Evolutionary conservation across 495 filamentous ascomycete genomes (phyloP).

Genomic region (Usnea hakonensis): DNA sequence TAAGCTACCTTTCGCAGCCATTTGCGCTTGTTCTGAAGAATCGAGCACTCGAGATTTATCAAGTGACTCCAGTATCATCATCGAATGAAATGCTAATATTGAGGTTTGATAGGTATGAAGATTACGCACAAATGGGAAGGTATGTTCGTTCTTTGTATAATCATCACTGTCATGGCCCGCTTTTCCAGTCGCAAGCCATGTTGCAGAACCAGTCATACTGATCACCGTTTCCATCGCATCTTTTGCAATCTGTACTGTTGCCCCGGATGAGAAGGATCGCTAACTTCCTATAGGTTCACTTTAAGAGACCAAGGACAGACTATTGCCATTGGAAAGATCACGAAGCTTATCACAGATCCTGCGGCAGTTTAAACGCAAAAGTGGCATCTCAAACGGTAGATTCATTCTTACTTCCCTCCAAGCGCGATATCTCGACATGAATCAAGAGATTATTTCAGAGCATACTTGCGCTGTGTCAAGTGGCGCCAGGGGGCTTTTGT

Average conservation of each 20-base stretch:
- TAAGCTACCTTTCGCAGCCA: not conserved
- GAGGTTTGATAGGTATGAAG: conserved; percentile 53
- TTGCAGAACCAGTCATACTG: not conserved
- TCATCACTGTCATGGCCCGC: not conserved
- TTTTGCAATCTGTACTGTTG: too few species aligned
- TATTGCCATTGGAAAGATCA: conserved; percentile 94
- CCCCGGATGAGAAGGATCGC: not conserved
- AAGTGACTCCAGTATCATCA: not conserved
- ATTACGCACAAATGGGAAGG: conserved; percentile 79
- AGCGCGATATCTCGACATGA: not conserved
- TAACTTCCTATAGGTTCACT: conserved; percentile 57
- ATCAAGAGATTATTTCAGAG: not conserved
- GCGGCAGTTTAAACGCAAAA: not conserved
- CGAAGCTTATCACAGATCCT: conserved; percentile 56
- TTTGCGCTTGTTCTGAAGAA: not conserved
- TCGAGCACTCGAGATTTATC: not conserved
- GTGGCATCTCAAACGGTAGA: not conserved
- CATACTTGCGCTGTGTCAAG: not conserved
- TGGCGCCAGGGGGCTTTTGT: not conserved
- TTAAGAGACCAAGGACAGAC: conserved; percentile 96
- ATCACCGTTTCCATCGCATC: not conserved
- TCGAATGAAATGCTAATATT: not conserved
- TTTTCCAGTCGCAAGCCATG: not conserved
- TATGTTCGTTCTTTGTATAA: not conserved
- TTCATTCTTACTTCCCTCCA: too few species aligned